Percentiles rank a stretch among this genome's conserved stretches.
phyloP scores from a whole-genome alignment of 352 stramenopile species.

The Pythium phragmiticola region DNA sequence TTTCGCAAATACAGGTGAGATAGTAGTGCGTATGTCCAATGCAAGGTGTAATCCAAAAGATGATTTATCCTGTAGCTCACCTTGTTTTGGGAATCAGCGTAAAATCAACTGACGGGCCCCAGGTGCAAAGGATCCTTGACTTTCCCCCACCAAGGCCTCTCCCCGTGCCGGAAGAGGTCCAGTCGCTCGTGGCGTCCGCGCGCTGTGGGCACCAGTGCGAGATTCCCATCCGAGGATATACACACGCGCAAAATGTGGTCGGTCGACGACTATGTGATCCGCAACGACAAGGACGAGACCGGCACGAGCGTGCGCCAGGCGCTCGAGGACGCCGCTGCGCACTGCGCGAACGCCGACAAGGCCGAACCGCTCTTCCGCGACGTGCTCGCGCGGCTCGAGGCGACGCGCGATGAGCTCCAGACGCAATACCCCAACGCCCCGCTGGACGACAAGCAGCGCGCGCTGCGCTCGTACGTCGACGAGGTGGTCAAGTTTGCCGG shows the following conservation, averaged over 20 bases:
- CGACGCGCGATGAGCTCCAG: conserved; percentile 6
- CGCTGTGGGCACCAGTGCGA: neutral
- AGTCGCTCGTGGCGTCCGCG: conserved; percentile 1
- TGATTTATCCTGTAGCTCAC: neutral
- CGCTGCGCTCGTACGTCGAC: neutral
- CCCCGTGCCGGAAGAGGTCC: neutral
- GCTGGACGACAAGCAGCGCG: neutral
- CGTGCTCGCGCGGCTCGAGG: neutral
- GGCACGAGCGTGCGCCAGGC: conserved; percentile 1
- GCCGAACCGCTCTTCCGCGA: neutral
- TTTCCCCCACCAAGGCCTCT: neutral
- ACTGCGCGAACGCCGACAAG: neutral
- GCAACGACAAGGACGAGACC: conserved; percentile 2
- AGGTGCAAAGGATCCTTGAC: neutral
- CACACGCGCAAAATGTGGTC: neutral
- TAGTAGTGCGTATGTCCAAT: neutral
- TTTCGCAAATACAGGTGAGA: neutral
- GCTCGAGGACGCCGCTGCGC: conserved; percentile 1
- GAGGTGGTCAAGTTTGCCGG: conserved; percentile 14
- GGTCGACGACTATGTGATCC: conserved; percentile 1
- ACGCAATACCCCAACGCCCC: neutral
- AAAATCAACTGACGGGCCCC: neutral
- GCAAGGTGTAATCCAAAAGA: neutral
- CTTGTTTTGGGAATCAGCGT: neutral
- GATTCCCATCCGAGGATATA: neutral